Evolutionary conservation across 192 early-diverging fungal genomes (phyloP).

Genomic region (Coemansia sp.): DNA sequence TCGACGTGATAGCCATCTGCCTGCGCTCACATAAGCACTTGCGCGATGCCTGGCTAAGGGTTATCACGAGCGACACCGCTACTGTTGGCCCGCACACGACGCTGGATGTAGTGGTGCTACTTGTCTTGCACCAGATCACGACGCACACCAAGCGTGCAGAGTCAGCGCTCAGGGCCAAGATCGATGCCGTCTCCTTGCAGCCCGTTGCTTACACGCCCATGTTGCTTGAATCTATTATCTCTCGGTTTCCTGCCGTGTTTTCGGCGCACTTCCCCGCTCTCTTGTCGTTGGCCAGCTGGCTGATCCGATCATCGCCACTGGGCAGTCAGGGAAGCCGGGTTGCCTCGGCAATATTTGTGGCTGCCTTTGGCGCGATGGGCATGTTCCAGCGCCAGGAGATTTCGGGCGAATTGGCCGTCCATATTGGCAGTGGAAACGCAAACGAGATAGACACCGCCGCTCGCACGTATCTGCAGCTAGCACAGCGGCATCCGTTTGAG

Average conservation of each 20-base stretch:
- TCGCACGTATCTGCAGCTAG: conserved; percentile 57
- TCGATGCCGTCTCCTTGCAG: conserved; percentile 16
- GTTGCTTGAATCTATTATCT: conserved; percentile 12
- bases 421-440: conserved; percentile 69
- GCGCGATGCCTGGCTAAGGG: conserved; percentile 67
- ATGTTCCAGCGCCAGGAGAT: conserved; percentile 77
- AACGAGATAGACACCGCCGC: conserved; percentile 66
- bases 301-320: conserved; percentile 52
- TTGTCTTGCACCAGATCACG: conserved; percentile 39
- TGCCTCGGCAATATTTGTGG: conserved; percentile 15
- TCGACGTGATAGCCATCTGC: conserved; percentile 65
- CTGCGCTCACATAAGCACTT: conserved; percentile 68
- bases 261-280: conserved; percentile 44
- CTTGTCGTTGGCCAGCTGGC: conserved; percentile 59
- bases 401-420: conserved; percentile 69
- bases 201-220: conserved; percentile 26
- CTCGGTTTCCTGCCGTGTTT: conserved; percentile 28
- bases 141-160: conserved; percentile 41
- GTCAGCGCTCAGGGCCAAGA: conserved; percentile 17
- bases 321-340: conserved; percentile 50
- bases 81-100: conserved; percentile 44
- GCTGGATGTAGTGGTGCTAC: conserved; percentile 48
- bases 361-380: conserved; percentile 51
- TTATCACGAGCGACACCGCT: conserved; percentile 49
- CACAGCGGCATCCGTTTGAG: conserved; percentile 43